Base-by-base conservation (phyloP, 257 asterid genomes). In the Solanum okadae region DNA sequence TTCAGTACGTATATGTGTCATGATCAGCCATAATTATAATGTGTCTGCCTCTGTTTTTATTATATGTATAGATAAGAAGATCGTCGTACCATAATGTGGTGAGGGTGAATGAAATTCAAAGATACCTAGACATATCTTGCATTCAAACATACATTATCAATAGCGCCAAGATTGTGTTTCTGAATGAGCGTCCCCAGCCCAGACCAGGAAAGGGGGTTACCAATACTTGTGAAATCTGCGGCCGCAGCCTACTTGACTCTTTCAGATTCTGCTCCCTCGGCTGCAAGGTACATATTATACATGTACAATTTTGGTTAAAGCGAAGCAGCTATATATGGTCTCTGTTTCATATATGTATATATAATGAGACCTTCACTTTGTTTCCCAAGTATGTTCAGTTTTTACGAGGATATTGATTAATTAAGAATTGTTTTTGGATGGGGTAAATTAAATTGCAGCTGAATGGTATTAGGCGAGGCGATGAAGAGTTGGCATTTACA, bases 251-350 rank as follows among this genome's bases (percentile, higher is more conserved):
- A 2, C 95, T 92, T 5, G 94, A 93, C 56, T 63, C 90, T n/a
- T 93, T 93, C 93, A 63, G 89, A 52, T 93, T 93, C 90, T 93
- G 96, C 46, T 93, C 96, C 15, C 91, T 93, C 1, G 96, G 92
- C 83, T 93, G 96, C 95, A 93, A 93, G 95, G 96, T 93, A 44
- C n/a, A n/a, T n/a, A n/a, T n/a, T n/a, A n/a, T n/a, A n/a, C n/a
- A n/a, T n/a, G n/a, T n/a, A n/a, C n/a, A n/a, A n/a, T n/a, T n/a
- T n/a, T n/a, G 52, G 52, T 44, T 44, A 44, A 12, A 44, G 6
- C 52, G 6, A 75, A 76, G 3, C 83, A 40, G 5, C 29, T 40
- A 67, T 42, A n/a, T 38, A 38, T 38, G 42, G 0, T 40, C 20
- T 42, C 84, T 78, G 8, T 6, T n/a, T n/a, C n/a, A n/a, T n/a